Conservation (phyloP, 768 basidiomycete genomes). For the Naganishia antarctica region DNA sequence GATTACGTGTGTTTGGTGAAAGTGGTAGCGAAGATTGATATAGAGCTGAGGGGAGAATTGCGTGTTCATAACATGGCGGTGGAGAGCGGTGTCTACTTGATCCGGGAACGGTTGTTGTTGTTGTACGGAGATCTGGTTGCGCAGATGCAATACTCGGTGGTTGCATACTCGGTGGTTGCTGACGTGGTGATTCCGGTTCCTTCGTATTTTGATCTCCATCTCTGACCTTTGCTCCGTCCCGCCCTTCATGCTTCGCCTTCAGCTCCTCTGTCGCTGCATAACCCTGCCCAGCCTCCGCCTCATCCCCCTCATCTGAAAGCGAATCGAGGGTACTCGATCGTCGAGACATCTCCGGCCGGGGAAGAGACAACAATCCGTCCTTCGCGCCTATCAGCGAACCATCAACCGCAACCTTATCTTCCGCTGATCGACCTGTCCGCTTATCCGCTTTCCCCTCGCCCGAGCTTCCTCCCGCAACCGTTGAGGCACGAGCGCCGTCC, state of each 20-base stretch:
- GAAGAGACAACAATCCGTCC: no score
- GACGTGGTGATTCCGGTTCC: no score
- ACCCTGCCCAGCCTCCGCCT: not conserved
- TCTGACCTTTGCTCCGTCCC: no score
- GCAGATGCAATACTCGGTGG: no score
- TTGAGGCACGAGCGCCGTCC: no score
- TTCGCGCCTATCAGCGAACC: no score
- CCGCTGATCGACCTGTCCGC: not conserved
- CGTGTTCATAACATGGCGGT: constrained; percentile 8
- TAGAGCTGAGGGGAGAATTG: constrained; percentile 1
- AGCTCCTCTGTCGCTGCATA: no score
- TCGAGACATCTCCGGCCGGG: not conserved
- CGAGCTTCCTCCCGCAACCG: no score
- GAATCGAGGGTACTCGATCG: not conserved
- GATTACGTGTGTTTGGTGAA: not conserved
- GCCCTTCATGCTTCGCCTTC: no score
- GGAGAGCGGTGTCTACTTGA: not conserved
- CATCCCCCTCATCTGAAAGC: not conserved
- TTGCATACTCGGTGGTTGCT: no score
- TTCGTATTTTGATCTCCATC: no score
- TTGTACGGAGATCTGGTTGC: not conserved
- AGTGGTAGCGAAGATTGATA: not conserved
- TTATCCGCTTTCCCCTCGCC: not conserved
- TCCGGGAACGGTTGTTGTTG: not conserved
- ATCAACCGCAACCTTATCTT: no score